Base-by-base conservation (phyloP, 129 eudicot genomes). In the Ambrosia trifida region DNA sequence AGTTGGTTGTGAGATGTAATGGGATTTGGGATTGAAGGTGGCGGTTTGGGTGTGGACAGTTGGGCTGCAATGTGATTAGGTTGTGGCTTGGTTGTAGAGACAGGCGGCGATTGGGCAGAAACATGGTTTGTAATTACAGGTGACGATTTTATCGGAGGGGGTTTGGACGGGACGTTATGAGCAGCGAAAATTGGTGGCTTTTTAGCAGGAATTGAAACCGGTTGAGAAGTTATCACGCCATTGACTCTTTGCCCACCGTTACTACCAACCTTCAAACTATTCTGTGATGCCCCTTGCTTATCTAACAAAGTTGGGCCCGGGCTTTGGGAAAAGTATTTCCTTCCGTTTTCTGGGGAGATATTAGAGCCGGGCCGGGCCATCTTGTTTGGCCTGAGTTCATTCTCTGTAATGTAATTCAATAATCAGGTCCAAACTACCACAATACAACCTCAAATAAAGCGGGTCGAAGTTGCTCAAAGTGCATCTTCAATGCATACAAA, bases 351-450 rank as follows among this genome's bases (percentile, higher is more conserved):
- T n/a, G 70, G 70, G 69, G 77, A 40, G 36, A 69, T 56, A 74
- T 74, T 79, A 74, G 86, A 64, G 76, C 57, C 54, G 76, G 63
- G 80, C 69, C 83, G 83, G 78, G 83, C 77, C 86, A 85, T 66
- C 85, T 88, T 88, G 70, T 79, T 80, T 31, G 87, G 83, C 82
- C 85, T 75, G 57, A 68, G 54, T 68, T 76, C 91, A 50, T 61
- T 66, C 63, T 83, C 96, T 89, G 96, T 66, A 81, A 67, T n/a
- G 52, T 59, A 74, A 74, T 73, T 60, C 40, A 72, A 73, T 18
- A 60, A 33, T 76, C 75, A 54, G 70, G 38, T 24, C 41, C 49
- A 49, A 17, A 72, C 68, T 58, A 59, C 69, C 57, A 72, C 57
- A 24, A 72, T 41, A 40, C 13, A 12, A 72, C 49, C 35, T 3